phyloP scores from a whole-genome alignment of 2,329 filamentous ascomycete genomes.

The Cyphellophora europaea region DNA sequence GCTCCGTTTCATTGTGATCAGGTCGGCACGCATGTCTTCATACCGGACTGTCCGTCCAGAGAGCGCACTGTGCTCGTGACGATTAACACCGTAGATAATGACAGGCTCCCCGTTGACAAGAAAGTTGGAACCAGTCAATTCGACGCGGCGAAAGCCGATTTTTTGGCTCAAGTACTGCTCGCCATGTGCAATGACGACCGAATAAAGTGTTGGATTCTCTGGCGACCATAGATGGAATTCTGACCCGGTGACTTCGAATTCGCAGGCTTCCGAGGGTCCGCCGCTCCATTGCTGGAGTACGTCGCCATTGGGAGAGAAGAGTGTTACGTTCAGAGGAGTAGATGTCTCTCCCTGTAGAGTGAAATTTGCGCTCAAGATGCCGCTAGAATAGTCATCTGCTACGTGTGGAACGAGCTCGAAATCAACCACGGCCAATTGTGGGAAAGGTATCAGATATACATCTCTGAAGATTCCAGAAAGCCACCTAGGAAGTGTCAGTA shows the following conservation, averaged over 20 bases:
- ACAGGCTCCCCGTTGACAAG: slow-evolving; percentile 55
- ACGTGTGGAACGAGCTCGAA: slow-evolving; percentile 46
- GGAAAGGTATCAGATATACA: slow-evolving; percentile 52
- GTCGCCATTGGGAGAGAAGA: slow-evolving; percentile 1
- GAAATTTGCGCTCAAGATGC: slow-evolving; percentile 39
- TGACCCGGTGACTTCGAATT: slow-evolving; percentile 25
- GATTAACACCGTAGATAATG: slow-evolving; percentile 55
- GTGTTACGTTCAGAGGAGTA: slow-evolving; percentile 1
- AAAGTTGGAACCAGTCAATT: slow-evolving; percentile 46
- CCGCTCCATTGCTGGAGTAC: slow-evolving; percentile 19
- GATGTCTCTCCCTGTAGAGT: slow-evolving; percentile 29
- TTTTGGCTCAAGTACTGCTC: slow-evolving; percentile 38
- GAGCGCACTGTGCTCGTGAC: slow-evolving; percentile 60
- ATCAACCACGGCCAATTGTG: slow-evolving; percentile 42
- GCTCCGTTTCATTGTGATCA: slow-evolving; percentile 59
- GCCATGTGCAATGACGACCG: slow-evolving; percentile 28
- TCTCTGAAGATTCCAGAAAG: slow-evolving; percentile 53
- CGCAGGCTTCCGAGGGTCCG: not conserved
- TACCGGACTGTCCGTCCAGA: slow-evolving; percentile 55
- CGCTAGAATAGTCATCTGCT: slow-evolving; percentile 42
- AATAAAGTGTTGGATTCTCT: slow-evolving; percentile 55
- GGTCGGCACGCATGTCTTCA: slow-evolving; percentile 52
- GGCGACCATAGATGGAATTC: slow-evolving; percentile 60
- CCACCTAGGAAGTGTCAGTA: slow-evolving; percentile 1
- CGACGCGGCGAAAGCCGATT: slow-evolving; percentile 56